Evolutionary conservation across 768 basidiomycete genomes (phyloP).

Genomic region (Rickenella mellea): DNA sequence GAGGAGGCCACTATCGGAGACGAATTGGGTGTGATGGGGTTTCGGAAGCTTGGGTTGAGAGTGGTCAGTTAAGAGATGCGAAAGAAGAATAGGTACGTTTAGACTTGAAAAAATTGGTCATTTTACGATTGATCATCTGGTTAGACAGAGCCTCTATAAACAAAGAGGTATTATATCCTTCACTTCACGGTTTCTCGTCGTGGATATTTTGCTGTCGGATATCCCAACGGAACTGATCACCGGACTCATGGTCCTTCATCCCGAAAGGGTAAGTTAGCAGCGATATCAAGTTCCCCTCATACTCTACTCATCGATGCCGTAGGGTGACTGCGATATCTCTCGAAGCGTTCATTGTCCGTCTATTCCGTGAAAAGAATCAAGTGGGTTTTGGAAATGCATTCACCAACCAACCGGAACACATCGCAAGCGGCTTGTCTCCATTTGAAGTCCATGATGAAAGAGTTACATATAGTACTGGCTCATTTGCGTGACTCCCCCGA

Average conservation of each 20-base stretch:
- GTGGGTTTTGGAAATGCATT: conserved; percentile 95
- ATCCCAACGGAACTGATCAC: conserved; percentile 82
- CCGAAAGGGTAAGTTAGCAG: conserved; percentile 55
- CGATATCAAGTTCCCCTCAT: neutral
- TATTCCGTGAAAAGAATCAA: conserved; percentile 85
- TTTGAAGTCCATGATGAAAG: conserved; percentile 88
- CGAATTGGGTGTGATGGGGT: conserved; percentile 88
- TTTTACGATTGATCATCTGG: conserved; percentile 4
- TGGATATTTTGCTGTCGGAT: conserved; percentile 85
- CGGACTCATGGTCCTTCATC: conserved; percentile 83
- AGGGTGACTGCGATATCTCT: conserved; percentile 78
- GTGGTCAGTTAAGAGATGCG: conserved; percentile 77
- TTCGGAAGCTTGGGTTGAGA: conserved; percentile 75
- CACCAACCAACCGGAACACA: conserved; percentile 92
- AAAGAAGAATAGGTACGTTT: conserved; percentile 68
- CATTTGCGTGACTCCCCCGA: no score
- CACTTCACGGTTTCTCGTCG: conserved; percentile 88
- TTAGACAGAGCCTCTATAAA: conserved; percentile 85
- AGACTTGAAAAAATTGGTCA: neutral
- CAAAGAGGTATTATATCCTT: conserved; percentile 84
- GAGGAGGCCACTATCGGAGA: conserved; percentile 91
- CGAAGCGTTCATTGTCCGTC: conserved; percentile 88
- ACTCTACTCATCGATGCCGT: no score
- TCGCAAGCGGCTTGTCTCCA: conserved; percentile 87
- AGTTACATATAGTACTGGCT: no score